phyloP scores from a whole-genome alignment of 148 eudicot genomes.

The Fagopyrum tataricum region DNA sequence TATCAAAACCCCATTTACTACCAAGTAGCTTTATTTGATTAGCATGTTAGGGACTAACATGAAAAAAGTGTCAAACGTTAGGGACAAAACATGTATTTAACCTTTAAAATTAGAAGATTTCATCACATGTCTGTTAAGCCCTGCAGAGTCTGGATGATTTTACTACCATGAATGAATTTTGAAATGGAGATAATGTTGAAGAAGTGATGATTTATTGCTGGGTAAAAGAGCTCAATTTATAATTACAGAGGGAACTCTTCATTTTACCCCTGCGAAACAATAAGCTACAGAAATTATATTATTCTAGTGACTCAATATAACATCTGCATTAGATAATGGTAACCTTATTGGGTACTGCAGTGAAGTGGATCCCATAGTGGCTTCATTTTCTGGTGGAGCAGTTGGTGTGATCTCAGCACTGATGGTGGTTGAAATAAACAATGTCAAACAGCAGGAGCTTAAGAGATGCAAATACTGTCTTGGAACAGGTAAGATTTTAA shows the following conservation, averaged over 20 bases:
- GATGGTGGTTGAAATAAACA: constrained; percentile 98
- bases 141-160: neutral
- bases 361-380: constrained; percentile 94
- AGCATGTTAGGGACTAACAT: no score
- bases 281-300: no score
- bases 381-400: constrained; percentile 98
- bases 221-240: no score
- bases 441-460: constrained; percentile 90
- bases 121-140: neutral
- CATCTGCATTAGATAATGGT: no score
- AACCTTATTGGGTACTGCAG: constrained; percentile 33
- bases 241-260: no score
- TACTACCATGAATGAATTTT: neutral
- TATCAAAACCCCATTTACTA: no score
- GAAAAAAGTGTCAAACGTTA: no score
- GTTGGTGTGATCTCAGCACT: constrained; percentile 95
- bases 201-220: no score
- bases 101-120: neutral
- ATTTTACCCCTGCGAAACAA: no score
- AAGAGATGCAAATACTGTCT: constrained; percentile 97
- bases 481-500: constrained; percentile 62
- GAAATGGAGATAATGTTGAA: neutral
- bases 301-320: no score
- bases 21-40: no score
- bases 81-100: no score